phyloP scores from a whole-genome alignment of 257 asterid species.

The Nicotiana sylvestris region DNA sequence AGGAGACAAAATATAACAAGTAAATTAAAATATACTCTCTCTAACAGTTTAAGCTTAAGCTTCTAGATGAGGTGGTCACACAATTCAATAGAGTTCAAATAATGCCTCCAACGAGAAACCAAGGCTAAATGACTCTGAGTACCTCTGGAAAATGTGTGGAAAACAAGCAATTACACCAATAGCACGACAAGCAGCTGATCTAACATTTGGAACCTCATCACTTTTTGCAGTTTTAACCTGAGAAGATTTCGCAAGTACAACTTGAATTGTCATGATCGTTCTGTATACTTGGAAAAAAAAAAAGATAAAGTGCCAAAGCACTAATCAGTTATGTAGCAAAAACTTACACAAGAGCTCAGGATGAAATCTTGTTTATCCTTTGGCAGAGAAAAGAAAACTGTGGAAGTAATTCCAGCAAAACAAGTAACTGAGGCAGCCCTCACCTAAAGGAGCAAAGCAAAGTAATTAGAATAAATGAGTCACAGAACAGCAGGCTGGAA shows the following conservation, averaged over 20 bases:
- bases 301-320: not conserved
- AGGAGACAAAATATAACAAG: not conserved
- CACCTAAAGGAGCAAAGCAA: constrained; percentile 48
- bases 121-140: constrained; percentile 14
- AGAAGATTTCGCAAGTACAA: constrained; percentile 20
- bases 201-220: constrained; percentile 77
- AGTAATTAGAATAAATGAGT: constrained; percentile 2
- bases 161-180: constrained; percentile 89
- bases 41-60: not conserved
- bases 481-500: not conserved
- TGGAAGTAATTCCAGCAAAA: constrained; percentile 95
- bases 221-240: constrained; percentile 63
- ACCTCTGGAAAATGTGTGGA: constrained; percentile 74
- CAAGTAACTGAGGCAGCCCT: constrained; percentile 96
- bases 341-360: constrained; percentile 70
- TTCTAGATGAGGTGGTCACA: not conserved
- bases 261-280: not conserved
- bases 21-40: not conserved
- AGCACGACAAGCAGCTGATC: constrained; percentile 96
- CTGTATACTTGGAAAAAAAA: not conserved
- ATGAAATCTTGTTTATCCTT: constrained; percentile 63
- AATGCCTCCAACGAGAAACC: constrained; percentile 6
- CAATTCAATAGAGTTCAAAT: not conserved
- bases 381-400: constrained; percentile 62
- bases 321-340: not conserved